Conservation (phyloP, 106 monocot species). For the Cymbidium sinense region DNA sequence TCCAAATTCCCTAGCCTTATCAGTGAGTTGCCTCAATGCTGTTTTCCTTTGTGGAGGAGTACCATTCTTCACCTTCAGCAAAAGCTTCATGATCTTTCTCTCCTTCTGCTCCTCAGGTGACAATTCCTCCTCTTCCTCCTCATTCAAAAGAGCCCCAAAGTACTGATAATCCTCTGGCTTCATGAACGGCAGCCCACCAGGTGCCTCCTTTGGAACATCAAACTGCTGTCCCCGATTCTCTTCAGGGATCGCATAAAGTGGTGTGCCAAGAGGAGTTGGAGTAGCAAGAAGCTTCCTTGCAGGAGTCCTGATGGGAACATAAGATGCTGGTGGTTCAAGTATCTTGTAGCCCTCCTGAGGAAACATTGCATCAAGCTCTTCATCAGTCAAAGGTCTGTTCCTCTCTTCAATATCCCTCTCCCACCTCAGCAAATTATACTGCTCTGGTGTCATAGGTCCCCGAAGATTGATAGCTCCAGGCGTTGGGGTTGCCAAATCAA, state of each 20-base stretch:
- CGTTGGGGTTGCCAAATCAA: slow-evolving; percentile 83
- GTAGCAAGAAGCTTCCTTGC: slow-evolving; percentile 93
- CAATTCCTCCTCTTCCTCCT: slow-evolving; percentile 87
- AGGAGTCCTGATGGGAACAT: slow-evolving; percentile 89
- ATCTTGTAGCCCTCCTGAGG: slow-evolving; percentile 96
- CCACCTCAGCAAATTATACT: slow-evolving; percentile 87
- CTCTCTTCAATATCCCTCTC: slow-evolving; percentile 96
- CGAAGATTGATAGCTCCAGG: slow-evolving; percentile 68
- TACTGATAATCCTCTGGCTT: slow-evolving; percentile 98
- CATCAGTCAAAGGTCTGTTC: slow-evolving; percentile 87
- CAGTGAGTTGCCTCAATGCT: slow-evolving; percentile 82
- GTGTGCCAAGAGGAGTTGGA: slow-evolving; percentile 89
- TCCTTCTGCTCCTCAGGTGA: slow-evolving; percentile 95
- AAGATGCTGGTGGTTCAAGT: slow-evolving; percentile 81
- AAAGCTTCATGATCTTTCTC: slow-evolving; percentile 93
- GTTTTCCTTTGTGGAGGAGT: slow-evolving; percentile 95
- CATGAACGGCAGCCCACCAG: slow-evolving; percentile 96
- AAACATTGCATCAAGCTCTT: slow-evolving; percentile 90
- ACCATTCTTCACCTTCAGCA: slow-evolving; percentile 96
- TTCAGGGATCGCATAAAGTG: slow-evolving; percentile 87
- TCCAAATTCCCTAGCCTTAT: slow-evolving; percentile 93
- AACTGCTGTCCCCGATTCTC: slow-evolving; percentile 98
- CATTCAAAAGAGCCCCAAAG: slow-evolving; percentile 82
- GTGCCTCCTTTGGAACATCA: slow-evolving; percentile 94
- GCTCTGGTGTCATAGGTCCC: slow-evolving; percentile 81